Conservation (phyloP, 805 yeast species). For the Starmera dryadoides region DNA sequence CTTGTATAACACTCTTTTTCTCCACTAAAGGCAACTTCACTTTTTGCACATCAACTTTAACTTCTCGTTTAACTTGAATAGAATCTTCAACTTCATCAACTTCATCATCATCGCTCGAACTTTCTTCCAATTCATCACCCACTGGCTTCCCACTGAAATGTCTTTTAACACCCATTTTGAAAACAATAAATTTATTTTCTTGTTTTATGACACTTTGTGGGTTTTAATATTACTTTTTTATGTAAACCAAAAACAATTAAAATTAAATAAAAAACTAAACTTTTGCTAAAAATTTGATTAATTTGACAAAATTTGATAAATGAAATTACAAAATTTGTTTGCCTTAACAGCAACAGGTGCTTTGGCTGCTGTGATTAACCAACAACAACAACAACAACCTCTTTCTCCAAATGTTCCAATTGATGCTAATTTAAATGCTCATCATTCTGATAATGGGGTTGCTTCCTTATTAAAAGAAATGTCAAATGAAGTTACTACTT, state of each 20-base stretch:
- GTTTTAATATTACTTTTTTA: constrained; percentile 22
- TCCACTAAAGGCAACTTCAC: too few species aligned
- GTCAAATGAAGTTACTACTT: background rate
- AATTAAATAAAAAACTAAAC: background rate
- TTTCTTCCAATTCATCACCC: background rate
- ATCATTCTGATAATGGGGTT: too few species aligned
- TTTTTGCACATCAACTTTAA: constrained; percentile 21
- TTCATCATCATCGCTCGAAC: constrained; percentile 1
- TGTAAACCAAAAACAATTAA: constrained; percentile 3
- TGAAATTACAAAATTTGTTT: too few species aligned
- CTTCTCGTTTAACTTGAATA: constrained; percentile 14
- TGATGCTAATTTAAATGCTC: too few species aligned
- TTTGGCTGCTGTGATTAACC: too few species aligned
- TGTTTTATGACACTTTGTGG: background rate
- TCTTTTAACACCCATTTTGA: constrained; percentile 3
- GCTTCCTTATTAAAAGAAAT: too few species aligned
- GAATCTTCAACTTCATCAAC: constrained; percentile 3
- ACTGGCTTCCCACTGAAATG: constrained; percentile 8
- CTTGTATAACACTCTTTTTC: constrained; percentile 23
- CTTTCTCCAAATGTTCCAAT: too few species aligned
- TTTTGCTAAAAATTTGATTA: background rate
- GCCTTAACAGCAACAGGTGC: too few species aligned
- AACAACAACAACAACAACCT: background rate
- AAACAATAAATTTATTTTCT: background rate
- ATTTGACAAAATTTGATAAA: background rate